Evolutionary conservation across 2,329 filamentous ascomycete genomes (phyloP).

Genomic region (Elsinoe batatas): DNA sequence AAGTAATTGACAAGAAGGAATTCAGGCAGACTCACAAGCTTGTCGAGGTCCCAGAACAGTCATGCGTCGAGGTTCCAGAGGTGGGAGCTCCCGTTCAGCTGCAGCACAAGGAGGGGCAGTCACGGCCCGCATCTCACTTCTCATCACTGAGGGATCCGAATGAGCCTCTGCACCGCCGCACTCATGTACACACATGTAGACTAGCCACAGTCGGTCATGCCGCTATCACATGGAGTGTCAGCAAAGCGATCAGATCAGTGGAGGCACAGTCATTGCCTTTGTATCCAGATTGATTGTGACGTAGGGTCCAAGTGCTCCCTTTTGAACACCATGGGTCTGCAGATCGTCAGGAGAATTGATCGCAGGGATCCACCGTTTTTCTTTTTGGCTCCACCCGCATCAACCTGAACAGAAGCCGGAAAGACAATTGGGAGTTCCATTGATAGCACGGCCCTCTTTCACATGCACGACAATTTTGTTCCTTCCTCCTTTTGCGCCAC

Average conservation of each 20-base stretch:
- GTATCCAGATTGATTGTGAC: background rate
- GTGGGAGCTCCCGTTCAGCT: constrained; percentile 7
- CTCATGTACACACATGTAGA: background rate
- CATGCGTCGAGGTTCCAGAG: background rate
- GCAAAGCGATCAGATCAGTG: background rate
- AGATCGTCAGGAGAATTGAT: background rate
- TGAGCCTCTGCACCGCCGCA: background rate
- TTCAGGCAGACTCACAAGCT: constrained; percentile 1
- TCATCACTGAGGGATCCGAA: background rate
- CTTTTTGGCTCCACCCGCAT: background rate
- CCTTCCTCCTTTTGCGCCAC: too few species aligned
- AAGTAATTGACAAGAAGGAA: background rate
- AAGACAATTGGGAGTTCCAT: background rate
- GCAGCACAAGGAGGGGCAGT: background rate
- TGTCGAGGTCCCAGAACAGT: background rate
- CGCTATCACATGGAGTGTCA: background rate
- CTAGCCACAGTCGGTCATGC: background rate
- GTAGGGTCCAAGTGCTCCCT: background rate
- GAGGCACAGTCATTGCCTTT: background rate
- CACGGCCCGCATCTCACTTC: background rate
- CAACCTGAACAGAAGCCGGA: background rate
- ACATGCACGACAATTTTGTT: background rate
- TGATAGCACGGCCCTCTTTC: constrained; percentile 12
- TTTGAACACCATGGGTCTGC: background rate
- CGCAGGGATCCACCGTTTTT: constrained; percentile 7